These are phyloP conservation scores for Oryza australiensis DNA, from an alignment of 176 grass and related monocot species.

Conservation along the genomic window DNA sequence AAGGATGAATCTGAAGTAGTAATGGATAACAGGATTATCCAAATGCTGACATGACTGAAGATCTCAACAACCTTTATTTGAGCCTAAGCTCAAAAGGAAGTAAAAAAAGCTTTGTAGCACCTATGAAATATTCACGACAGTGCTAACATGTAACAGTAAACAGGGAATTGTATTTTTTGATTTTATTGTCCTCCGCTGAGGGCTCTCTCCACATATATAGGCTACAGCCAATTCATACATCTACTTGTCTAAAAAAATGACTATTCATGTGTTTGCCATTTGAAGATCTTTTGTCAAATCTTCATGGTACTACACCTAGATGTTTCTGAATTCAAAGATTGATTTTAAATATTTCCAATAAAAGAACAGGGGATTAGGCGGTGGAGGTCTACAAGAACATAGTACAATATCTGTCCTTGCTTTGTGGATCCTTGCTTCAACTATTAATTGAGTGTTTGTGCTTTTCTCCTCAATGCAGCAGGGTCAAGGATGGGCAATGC, in stretches of 20 bases:
- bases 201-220: neutral
- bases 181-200: neutral
- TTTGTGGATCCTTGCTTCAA: slow-evolving; percentile 39
- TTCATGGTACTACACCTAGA: slow-evolving; percentile 29
- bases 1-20: slow-evolving; percentile 24
- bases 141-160: slow-evolving; percentile 36
- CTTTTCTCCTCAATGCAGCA: slow-evolving; percentile 44
- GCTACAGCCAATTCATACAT: slow-evolving; percentile 23
- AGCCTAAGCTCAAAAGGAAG: neutral
- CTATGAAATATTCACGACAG: slow-evolving; percentile 10
- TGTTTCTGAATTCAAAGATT: slow-evolving; percentile 15
- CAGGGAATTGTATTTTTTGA: slow-evolving; percentile 13
- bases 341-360: slow-evolving; percentile 11
- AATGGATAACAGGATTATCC: slow-evolving; percentile 34
- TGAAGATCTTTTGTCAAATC: slow-evolving; percentile 30
- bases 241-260: neutral
- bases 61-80: slow-evolving; percentile 38
- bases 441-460: slow-evolving; percentile 44
- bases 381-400: slow-evolving; percentile 29
- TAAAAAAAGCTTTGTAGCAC: slow-evolving; percentile 2
- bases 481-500: slow-evolving; percentile 92
- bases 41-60: slow-evolving; percentile 36
- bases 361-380: slow-evolving; percentile 22
- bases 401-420: slow-evolving; percentile 32
- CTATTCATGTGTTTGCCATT: slow-evolving; percentile 16